Evolutionary conservation across 306 rosid species (phyloP).

Genomic region (Lathyrus aphaca): DNA sequence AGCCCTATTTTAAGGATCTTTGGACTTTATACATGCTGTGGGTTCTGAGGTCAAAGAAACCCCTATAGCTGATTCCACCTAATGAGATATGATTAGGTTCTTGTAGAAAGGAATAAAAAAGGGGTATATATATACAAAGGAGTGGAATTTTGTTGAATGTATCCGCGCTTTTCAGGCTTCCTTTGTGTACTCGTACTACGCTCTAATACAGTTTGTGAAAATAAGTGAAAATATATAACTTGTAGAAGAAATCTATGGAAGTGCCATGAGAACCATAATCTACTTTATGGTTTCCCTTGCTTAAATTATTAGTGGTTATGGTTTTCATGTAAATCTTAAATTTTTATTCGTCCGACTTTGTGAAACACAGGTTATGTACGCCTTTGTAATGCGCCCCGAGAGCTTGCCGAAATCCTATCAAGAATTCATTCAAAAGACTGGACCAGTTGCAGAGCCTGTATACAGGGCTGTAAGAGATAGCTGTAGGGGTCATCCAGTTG

Average conservation of each 20-base stretch:
- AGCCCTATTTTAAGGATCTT: neutral
- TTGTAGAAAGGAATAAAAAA: neutral
- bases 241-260: neutral
- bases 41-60: neutral
- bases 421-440: conserved; percentile 91
- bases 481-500: conserved; percentile 81
- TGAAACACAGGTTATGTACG: conserved; percentile 79
- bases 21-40: neutral
- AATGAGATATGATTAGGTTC: neutral
- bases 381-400: conserved; percentile 99
- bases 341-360: neutral
- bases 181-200: neutral
- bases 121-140: neutral
- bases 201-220: conserved; percentile 11
- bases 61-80: neutral
- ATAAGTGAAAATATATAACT: conserved; percentile 3
- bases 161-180: neutral
- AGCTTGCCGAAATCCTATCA: conserved; percentile 92
- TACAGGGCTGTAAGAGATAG: conserved; percentile 92
- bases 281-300: conserved; percentile 21
- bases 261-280: neutral
- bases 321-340: conserved; percentile 11
- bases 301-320: conserved; percentile 12
- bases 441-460: conserved; percentile 92
- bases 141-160: conserved; percentile 14